A percentile compares a stretch with the other conserved stretches of the same genome.
phyloP scores from a whole-genome alignment of 23 red algal species.

The Rhodosorus marinus region DNA sequence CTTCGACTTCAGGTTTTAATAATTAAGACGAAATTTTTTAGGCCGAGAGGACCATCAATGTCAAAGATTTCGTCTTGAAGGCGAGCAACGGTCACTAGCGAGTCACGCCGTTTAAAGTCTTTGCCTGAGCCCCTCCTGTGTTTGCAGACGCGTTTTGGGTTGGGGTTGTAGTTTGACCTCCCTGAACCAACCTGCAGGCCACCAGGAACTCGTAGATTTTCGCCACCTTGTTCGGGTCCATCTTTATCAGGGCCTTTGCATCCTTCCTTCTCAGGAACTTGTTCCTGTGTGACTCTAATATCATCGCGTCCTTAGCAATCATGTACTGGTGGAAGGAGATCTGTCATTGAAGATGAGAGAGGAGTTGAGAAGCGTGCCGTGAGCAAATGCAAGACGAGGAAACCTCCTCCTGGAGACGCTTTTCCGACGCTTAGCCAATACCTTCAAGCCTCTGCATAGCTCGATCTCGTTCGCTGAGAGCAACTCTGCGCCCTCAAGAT shows the following conservation, averaged over 20 bases:
- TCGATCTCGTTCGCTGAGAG: constrained; percentile 43
- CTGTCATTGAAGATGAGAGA: too few relatives aligned
- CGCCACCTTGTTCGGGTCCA: constrained; percentile 32
- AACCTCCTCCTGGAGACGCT: too few relatives aligned
- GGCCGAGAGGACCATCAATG: too few relatives aligned
- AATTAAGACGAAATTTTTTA: too few relatives aligned
- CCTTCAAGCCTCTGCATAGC: constrained; percentile 42
- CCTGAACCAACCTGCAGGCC: constrained; percentile 46
- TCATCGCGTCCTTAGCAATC: constrained; percentile 64
- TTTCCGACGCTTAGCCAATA: too few relatives aligned
- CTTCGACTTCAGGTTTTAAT: too few relatives aligned
- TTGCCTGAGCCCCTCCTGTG: too few relatives aligned
- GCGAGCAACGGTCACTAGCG: too few relatives aligned
- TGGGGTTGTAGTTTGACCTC: too few relatives aligned
- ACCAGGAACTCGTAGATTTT: constrained; percentile 51
- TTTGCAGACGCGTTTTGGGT: too few relatives aligned
- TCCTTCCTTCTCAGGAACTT: constrained; percentile 61
- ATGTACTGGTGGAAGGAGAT: constrained; percentile 49
- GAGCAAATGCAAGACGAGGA: constrained; percentile 1
- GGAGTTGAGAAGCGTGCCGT: background rate
- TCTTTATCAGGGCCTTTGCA: constrained; percentile 31
- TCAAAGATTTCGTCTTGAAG: too few relatives aligned
- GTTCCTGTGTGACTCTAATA: constrained; percentile 49
- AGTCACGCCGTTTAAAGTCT: too few relatives aligned
- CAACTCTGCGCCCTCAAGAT: constrained; percentile 48